Percentiles rank a stretch among this genome's conserved stretches.
phyloP scores from a whole-genome alignment of 2,329 filamentous ascomycete genomes.

The Cercospora zeina region DNA sequence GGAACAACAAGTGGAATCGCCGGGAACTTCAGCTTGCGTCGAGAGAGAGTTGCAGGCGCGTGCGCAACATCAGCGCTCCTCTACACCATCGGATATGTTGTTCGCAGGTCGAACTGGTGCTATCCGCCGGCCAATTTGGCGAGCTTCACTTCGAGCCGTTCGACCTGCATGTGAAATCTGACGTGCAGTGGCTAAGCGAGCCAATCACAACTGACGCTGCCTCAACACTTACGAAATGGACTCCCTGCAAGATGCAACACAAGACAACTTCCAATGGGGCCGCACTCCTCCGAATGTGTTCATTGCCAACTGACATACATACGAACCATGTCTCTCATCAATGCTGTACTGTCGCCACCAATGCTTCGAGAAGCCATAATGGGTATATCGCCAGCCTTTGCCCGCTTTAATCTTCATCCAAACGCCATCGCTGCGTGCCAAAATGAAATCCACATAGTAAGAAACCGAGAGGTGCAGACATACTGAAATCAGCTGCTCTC shows the following conservation, averaged over 20 bases:
- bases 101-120: neutral
- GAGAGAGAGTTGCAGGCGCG: neutral
- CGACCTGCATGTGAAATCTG: neutral
- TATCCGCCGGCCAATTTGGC: neutral
- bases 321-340: neutral
- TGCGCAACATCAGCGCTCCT: neutral
- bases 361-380: slow-evolving; percentile 13
- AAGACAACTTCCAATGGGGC: neutral
- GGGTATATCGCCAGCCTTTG: slow-evolving; percentile 15
- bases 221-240: neutral
- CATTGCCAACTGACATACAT: slow-evolving; percentile 6
- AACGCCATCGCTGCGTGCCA: slow-evolving; percentile 25
- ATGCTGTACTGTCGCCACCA: slow-evolving; percentile 19
- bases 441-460: neutral
- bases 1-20: too few species aligned
- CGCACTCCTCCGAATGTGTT: neutral
- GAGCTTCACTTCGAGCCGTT: slow-evolving; percentile 1
- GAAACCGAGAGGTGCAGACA: slow-evolving; percentile 1
- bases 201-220: neutral
- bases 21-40: neutral
- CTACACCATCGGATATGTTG: neutral
- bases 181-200: neutral
- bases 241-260: neutral
- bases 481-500: neutral
- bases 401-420: slow-evolving; percentile 14